Evolutionary conservation across 1,284 basidiomycete genomes (phyloP).

Genomic region (Fomitopsis palustris): DNA sequence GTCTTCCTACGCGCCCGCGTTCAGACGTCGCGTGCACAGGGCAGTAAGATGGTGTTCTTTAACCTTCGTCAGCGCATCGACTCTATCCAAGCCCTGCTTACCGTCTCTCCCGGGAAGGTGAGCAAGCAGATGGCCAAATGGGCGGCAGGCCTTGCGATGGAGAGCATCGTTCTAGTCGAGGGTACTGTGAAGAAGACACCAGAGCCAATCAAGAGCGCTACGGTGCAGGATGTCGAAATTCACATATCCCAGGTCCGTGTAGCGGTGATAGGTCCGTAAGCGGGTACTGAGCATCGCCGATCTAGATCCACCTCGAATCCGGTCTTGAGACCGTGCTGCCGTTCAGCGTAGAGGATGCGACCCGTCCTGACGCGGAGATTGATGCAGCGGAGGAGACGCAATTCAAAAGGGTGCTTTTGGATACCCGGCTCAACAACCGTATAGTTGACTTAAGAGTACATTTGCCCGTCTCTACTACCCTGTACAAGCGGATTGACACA

Average conservation of each 20-base stretch:
- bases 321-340: slow-evolving; percentile 80
- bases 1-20: slow-evolving; percentile 89
- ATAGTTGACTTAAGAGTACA: slow-evolving; percentile 89
- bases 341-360: slow-evolving; percentile 93
- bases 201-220: slow-evolving; percentile 89
- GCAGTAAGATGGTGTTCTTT: slow-evolving; percentile 94
- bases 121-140: slow-evolving; percentile 99
- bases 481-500: no score
- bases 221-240: slow-evolving; percentile 87
- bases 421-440: slow-evolving; percentile 94
- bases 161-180: slow-evolving; percentile 93
- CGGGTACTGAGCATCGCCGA: not conserved
- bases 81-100: slow-evolving; percentile 88
- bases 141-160: slow-evolving; percentile 74
- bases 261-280: not conserved
- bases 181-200: slow-evolving; percentile 80
- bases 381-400: slow-evolving; percentile 61
- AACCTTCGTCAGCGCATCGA: slow-evolving; percentile 87
- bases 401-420: slow-evolving; percentile 76
- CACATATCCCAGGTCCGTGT: slow-evolving; percentile 74
- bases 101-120: slow-evolving; percentile 75
- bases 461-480: no score
- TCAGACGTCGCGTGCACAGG: slow-evolving; percentile 89
- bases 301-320: slow-evolving; percentile 77
- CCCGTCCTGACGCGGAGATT: slow-evolving; percentile 77